Evolutionary conservation across 1,139 yeast species (phyloP).

Genomic region (Taphrina confusa): DNA sequence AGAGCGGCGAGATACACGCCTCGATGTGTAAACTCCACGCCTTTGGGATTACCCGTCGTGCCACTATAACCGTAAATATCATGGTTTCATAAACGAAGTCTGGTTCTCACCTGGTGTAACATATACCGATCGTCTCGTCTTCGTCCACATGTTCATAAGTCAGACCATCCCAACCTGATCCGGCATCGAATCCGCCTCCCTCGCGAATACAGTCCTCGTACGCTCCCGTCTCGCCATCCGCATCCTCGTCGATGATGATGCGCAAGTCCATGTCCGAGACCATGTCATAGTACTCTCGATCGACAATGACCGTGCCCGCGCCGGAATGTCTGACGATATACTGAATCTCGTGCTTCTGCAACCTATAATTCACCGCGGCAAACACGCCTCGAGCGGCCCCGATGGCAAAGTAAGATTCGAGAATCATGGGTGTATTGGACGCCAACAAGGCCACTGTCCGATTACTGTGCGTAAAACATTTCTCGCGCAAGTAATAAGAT

Average conservation of each 20-base stretch:
- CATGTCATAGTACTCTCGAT: slow-evolving; percentile 45
- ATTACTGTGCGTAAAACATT: slow-evolving; percentile 40
- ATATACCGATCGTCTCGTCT: slow-evolving; percentile 44
- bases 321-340: slow-evolving; percentile 46
- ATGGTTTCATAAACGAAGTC: background rate
- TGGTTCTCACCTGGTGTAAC: slow-evolving; percentile 10
- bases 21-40: slow-evolving; percentile 64
- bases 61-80: slow-evolving; percentile 59
- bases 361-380: slow-evolving; percentile 48
- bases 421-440: slow-evolving; percentile 49
- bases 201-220: slow-evolving; percentile 43
- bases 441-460: slow-evolving; percentile 47
- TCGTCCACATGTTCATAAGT: slow-evolving; percentile 45
- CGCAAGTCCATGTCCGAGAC: slow-evolving; percentile 41
- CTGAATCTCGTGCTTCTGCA: slow-evolving; percentile 45
- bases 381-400: slow-evolving; percentile 47
- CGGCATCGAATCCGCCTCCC: slow-evolving; percentile 41
- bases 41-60: slow-evolving; percentile 77
- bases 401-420: slow-evolving; percentile 48
- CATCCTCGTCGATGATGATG: slow-evolving; percentile 45
- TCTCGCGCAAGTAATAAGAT: slow-evolving; percentile 45
- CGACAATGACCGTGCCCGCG: slow-evolving; percentile 47
- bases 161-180: slow-evolving; percentile 42
- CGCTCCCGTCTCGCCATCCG: slow-evolving; percentile 40
- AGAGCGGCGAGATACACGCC: slow-evolving; percentile 47